Conservation (phyloP, 163 green algal species). For the Scenedesmus sp. region DNA sequence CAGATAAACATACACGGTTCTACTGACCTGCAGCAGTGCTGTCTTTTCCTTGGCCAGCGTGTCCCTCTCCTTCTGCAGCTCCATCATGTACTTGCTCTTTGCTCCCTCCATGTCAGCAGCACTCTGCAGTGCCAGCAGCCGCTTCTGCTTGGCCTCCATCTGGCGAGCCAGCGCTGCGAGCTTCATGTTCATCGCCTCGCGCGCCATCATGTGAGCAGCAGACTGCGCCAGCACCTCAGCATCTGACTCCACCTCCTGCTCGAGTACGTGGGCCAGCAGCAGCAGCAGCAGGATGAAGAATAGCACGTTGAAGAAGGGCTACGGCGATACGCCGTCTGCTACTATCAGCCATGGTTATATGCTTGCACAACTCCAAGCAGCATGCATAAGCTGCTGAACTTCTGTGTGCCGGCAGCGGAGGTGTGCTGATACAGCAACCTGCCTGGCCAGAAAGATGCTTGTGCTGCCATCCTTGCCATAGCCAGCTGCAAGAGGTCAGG, state of each 20-base stretch:
- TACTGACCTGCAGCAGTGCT: conserved; percentile 69
- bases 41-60: conserved; percentile 76
- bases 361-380: background rate
- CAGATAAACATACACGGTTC: too few species aligned
- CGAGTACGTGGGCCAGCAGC: background rate
- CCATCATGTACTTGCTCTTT: conserved; percentile 39
- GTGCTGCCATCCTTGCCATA: background rate
- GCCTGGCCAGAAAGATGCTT: background rate
- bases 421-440: background rate
- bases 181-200: conserved; percentile 33
- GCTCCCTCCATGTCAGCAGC: conserved; percentile 40
- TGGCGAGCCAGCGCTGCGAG: conserved; percentile 52
- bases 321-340: background rate
- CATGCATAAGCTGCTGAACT: background rate
- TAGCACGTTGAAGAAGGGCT: background rate
- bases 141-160: conserved; percentile 68
- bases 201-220: conserved; percentile 38
- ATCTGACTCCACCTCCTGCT: conserved; percentile 45
- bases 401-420: background rate
- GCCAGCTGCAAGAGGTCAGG: background rate
- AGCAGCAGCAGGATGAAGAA: background rate
- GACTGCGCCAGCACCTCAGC: conserved; percentile 44
- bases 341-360: background rate
- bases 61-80: conserved; percentile 65
- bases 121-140: conserved; percentile 62